Conservation (phyloP, 2,329 filamentous ascomycete genomes). For the Neonectria coccinea region DNA sequence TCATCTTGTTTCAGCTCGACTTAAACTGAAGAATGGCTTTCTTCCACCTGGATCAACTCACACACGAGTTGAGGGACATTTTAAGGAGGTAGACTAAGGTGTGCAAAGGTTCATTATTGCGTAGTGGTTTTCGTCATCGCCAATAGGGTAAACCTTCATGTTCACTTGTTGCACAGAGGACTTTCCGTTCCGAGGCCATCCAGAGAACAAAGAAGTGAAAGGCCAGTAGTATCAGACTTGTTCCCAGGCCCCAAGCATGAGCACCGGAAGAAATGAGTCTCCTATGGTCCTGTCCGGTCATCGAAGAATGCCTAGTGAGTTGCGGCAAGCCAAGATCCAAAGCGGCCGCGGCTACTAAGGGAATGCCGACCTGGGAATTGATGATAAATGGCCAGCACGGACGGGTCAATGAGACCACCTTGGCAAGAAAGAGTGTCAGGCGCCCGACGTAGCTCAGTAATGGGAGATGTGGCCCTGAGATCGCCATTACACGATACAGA, state of each 20-base stretch:
- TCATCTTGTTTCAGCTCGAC: not conserved
- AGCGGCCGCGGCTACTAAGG: slow-evolving; percentile 75
- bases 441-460: slow-evolving; percentile 56
- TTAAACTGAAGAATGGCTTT: not conserved
- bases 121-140: slow-evolving; percentile 30
- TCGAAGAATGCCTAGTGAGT: slow-evolving; percentile 23
- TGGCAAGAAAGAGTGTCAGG: slow-evolving; percentile 73
- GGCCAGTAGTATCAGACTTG: slow-evolving; percentile 47
- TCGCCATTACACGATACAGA: slow-evolving; percentile 47
- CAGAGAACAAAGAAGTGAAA: slow-evolving; percentile 52
- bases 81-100: not conserved
- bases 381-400: slow-evolving; percentile 79
- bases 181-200: slow-evolving; percentile 50
- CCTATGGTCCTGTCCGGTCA: slow-evolving; percentile 27
- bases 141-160: slow-evolving; percentile 49
- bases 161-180: slow-evolving; percentile 47
- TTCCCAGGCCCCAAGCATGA: slow-evolving; percentile 47
- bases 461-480: slow-evolving; percentile 47
- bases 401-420: slow-evolving; percentile 72
- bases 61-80: not conserved
- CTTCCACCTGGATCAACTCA: not conserved
- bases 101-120: not conserved
- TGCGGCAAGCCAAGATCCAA: slow-evolving; percentile 68
- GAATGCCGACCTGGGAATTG: slow-evolving; percentile 73
- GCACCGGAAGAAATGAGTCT: slow-evolving; percentile 31